A percentile compares a stretch with the other conserved stretches of the same genome.
These are phyloP conservation scores for Microcyclospora tardicrescens DNA, from an alignment of 2,329 filamentous ascomycete genomes.

Conservation along the genomic window DNA sequence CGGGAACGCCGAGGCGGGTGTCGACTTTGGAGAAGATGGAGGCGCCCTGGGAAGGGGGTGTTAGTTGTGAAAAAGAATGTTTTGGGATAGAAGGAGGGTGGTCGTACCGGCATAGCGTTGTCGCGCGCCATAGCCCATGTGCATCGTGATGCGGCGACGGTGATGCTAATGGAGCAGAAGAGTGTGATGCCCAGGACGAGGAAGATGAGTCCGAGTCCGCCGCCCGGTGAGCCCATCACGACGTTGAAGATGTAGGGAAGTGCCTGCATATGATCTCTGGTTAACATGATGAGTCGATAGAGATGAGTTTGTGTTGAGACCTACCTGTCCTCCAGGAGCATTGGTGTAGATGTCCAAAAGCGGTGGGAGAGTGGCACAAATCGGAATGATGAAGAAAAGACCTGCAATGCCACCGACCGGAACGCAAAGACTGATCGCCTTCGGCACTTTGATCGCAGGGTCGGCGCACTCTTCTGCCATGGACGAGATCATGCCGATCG, in stretches of 20 bases:
- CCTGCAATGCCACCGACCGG: constrained; percentile 42
- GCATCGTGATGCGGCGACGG: constrained; percentile 35
- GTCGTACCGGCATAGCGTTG: constrained; percentile 26
- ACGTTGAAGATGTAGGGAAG: constrained; percentile 36
- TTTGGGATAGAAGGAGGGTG: too few relatives aligned
- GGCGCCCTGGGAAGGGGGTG: constrained; percentile 5
- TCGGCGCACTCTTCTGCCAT: constrained; percentile 49
- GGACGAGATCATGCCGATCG: constrained; percentile 48
- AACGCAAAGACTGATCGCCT: constrained; percentile 39
- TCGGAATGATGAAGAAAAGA: constrained; percentile 43
- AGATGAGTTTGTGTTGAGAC: constrained; percentile 17
- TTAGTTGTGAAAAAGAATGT: background rate
- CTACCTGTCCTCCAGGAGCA: constrained; percentile 35
- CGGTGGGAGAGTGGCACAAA: constrained; percentile 39
- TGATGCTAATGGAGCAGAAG: constrained; percentile 43
- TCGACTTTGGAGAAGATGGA: constrained; percentile 15
- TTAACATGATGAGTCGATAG: constrained; percentile 28
- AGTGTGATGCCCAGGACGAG: constrained; percentile 38
- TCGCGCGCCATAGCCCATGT: constrained; percentile 37
- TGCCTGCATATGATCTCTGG: constrained; percentile 27
- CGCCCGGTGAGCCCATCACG: constrained; percentile 38
- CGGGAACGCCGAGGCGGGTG: constrained; percentile 25
- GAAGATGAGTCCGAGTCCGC: constrained; percentile 35
- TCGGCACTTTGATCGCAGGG: constrained; percentile 40
- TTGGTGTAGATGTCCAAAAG: constrained; percentile 30